Percentiles rank a stretch among this genome's conserved stretches.
Evolutionary conservation across 805 yeast genomes (phyloP).

Genomic region (Saccharomyces kudriavzevii): DNA sequence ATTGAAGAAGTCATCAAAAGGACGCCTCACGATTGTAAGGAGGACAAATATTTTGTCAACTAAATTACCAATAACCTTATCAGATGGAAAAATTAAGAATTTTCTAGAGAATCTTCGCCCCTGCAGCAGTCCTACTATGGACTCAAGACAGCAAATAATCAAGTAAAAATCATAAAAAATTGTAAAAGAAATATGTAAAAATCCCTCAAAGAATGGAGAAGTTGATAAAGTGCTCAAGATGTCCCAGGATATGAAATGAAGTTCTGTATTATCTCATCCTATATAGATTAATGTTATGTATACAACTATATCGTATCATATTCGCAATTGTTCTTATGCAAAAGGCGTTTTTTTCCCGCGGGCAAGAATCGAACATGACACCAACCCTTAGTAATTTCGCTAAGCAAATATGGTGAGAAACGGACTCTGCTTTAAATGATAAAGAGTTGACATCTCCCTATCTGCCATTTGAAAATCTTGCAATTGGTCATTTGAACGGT

Average conservation of each 20-base stretch:
- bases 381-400: neutral
- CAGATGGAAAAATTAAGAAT: neutral
- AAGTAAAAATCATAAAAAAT: neutral
- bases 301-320: neutral
- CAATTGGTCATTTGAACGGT: neutral
- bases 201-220: neutral
- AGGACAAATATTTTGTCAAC: conserved; percentile 31
- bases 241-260: neutral
- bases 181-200: neutral
- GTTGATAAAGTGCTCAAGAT: neutral
- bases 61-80: conserved; percentile 1
- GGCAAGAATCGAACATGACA: neutral
- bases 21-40: conserved; percentile 57
- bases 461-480: neutral
- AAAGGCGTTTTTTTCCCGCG: neutral
- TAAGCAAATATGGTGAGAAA: neutral
- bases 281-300: neutral
- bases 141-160: neutral
- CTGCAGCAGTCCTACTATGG: neutral
- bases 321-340: neutral
- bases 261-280: neutral
- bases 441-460: neutral
- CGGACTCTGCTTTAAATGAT: neutral
- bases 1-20: conserved; percentile 67
- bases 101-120: neutral